These are phyloP conservation scores for Ophiostoma quercus DNA, from an alignment of 2,329 filamentous ascomycete genomes.

Conservation along the genomic window DNA sequence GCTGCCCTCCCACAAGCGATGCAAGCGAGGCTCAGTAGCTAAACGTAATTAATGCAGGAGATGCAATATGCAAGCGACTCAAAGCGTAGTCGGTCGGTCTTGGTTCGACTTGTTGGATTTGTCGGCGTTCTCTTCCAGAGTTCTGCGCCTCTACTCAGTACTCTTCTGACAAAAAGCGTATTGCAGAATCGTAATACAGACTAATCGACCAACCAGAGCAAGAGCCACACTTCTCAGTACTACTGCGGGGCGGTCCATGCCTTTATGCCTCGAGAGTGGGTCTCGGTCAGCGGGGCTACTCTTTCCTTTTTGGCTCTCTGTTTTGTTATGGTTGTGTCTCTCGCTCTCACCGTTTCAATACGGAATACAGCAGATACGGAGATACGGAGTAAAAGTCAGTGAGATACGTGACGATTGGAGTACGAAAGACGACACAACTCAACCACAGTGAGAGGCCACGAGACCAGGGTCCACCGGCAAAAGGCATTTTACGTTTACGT, in stretches of 20 bases:
- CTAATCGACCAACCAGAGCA: not conserved
- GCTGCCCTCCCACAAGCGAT: not conserved
- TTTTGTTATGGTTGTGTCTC: not conserved
- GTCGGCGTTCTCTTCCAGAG: not conserved
- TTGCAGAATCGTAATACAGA: not conserved
- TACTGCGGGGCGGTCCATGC: slow-evolving; percentile 9
- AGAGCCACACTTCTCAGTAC: not conserved
- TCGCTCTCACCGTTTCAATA: not conserved
- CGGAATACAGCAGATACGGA: not conserved
- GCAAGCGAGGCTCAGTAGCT: slow-evolving; percentile 3
- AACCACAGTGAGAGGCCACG: not conserved
- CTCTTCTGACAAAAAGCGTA: too few relatives aligned
- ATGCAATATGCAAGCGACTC: slow-evolving; percentile 4
- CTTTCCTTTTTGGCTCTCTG: not conserved
- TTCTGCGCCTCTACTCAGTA: not conserved
- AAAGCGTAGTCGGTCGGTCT: not conserved
- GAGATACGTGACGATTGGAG: not conserved
- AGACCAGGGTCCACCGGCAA: slow-evolving; percentile 8
- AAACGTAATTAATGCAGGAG: not conserved
- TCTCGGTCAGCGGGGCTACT: slow-evolving; percentile 2
- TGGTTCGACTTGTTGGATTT: not conserved
- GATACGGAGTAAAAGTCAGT: not conserved
- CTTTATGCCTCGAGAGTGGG: not conserved
- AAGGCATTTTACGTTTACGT: not conserved
- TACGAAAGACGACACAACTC: not conserved